These are phyloP conservation scores for Falciphora oryzae DNA, from an alignment of 2,329 filamentous ascomycete species.

Conservation along the genomic window DNA sequence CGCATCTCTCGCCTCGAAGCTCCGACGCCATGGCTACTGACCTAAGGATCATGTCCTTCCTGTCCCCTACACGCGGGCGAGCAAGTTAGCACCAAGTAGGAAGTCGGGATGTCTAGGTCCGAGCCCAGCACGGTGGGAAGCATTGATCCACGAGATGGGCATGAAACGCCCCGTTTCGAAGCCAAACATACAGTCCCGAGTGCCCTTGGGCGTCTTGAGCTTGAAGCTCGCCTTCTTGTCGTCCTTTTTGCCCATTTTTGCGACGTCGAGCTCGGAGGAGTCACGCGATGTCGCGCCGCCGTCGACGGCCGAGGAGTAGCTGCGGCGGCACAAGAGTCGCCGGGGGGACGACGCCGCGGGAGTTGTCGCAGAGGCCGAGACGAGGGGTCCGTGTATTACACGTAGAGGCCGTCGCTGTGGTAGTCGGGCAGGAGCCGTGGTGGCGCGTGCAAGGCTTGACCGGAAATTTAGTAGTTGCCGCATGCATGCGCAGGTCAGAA, in stretches of 20 bases:
- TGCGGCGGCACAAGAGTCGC: background rate
- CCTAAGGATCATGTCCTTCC: conserved; percentile 10
- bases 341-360: background rate
- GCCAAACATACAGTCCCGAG: conserved; percentile 50
- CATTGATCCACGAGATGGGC: background rate
- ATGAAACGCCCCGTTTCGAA: background rate
- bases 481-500: conserved; percentile 1
- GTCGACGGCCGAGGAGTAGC: background rate
- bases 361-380: background rate
- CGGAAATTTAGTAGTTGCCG: conserved; percentile 6
- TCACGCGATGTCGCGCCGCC: background rate
- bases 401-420: background rate
- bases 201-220: conserved; percentile 75
- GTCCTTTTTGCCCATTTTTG: conserved; percentile 15
- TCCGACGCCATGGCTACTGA: background rate
- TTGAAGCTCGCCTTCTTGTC: conserved; percentile 27
- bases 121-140: background rate
- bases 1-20: background rate
- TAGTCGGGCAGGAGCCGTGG: background rate
- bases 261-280: conserved; percentile 4
- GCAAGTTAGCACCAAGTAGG: background rate
- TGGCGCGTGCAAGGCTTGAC: conserved; percentile 9
- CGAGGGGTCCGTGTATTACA: background rate
- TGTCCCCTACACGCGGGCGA: conserved; percentile 2
- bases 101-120: background rate